Percentiles rank a stretch among this genome's conserved stretches.
These are phyloP conservation scores for Prunus mume DNA, from an alignment of 306 rosid species.

Conservation along the genomic window DNA sequence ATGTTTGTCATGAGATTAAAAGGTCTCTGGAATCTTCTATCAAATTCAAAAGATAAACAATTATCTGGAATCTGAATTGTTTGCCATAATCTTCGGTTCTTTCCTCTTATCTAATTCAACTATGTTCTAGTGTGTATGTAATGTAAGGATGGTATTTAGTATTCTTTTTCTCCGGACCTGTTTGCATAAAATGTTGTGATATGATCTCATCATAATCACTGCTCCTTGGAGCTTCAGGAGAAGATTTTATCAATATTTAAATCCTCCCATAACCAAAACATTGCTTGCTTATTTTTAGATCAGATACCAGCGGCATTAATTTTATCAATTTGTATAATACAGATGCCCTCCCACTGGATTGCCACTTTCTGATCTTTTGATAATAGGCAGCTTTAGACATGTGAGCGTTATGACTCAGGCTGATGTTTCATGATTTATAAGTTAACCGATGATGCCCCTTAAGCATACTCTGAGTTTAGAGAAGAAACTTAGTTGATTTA, in stretches of 20 bases:
- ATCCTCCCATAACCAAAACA: not conserved
- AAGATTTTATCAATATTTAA: not conserved
- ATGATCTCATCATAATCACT: not conserved
- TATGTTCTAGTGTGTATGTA: not conserved
- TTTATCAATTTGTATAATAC: not conserved
- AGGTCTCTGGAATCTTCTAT: not conserved
- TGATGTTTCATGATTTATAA: not conserved
- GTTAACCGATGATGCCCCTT: not conserved
- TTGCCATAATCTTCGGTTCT: not conserved
- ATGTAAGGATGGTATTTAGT: not conserved
- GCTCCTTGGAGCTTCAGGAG: not conserved
- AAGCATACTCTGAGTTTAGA: not conserved
- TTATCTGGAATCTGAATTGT: not conserved
- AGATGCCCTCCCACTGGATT: not conserved
- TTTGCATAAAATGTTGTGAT: not conserved
- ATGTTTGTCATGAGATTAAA: not conserved
- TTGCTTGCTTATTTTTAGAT: not conserved
- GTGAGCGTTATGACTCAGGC: not conserved
- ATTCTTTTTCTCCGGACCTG: not conserved
- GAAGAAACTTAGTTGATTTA: not conserved
- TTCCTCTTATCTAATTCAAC: not conserved
- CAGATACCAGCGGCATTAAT: not conserved
- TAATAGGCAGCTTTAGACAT: not conserved
- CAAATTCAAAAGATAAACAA: not conserved
- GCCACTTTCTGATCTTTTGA: not conserved